phyloP scores from a whole-genome alignment of 768 basidiomycete genomes.

The Goffeauzyma gilvescens region DNA sequence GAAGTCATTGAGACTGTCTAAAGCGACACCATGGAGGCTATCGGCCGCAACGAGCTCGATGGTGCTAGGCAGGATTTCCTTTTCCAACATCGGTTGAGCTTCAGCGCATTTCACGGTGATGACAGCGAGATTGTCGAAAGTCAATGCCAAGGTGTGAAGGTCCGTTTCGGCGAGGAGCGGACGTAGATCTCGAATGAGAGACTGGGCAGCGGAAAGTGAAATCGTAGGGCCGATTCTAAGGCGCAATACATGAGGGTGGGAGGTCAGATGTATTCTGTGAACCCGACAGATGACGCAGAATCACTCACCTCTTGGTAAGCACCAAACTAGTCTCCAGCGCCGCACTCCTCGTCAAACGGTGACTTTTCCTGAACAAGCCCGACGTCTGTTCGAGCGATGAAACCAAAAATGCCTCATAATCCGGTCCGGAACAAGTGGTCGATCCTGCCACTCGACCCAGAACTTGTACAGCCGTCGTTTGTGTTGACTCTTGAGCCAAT shows the following conservation, averaged over 20 bases:
- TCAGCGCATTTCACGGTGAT: neutral
- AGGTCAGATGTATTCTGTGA: slow-evolving; percentile 39
- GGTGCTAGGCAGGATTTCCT: slow-evolving; percentile 25
- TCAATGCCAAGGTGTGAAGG: slow-evolving; percentile 54
- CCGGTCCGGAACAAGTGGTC: slow-evolving; percentile 17
- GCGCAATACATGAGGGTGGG: slow-evolving; percentile 38
- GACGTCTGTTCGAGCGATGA: slow-evolving; percentile 57
- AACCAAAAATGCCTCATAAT: slow-evolving; percentile 47
- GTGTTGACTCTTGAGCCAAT: slow-evolving; percentile 32
- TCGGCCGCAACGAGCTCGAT: slow-evolving; percentile 53
- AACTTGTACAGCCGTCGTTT: slow-evolving; percentile 43
- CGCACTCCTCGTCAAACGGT: slow-evolving; percentile 55
- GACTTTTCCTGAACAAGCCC: slow-evolving; percentile 53
- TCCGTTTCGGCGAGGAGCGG: slow-evolving; percentile 56
- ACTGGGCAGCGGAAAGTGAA: slow-evolving; percentile 44
- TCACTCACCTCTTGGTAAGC: slow-evolving; percentile 47
- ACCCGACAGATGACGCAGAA: slow-evolving; percentile 28
- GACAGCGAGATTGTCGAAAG: slow-evolving; percentile 36
- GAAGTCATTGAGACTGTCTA: slow-evolving; percentile 68
- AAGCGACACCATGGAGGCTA: slow-evolving; percentile 50
- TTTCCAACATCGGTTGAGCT: slow-evolving; percentile 20
- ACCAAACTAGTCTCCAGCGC: slow-evolving; percentile 56
- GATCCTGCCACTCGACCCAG: slow-evolving; percentile 58
- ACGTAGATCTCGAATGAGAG: slow-evolving; percentile 55
- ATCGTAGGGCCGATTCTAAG: slow-evolving; percentile 18